Evolutionary conservation across 352 stramenopile species (phyloP).

Genomic region (Pythium myriotylum): DNA sequence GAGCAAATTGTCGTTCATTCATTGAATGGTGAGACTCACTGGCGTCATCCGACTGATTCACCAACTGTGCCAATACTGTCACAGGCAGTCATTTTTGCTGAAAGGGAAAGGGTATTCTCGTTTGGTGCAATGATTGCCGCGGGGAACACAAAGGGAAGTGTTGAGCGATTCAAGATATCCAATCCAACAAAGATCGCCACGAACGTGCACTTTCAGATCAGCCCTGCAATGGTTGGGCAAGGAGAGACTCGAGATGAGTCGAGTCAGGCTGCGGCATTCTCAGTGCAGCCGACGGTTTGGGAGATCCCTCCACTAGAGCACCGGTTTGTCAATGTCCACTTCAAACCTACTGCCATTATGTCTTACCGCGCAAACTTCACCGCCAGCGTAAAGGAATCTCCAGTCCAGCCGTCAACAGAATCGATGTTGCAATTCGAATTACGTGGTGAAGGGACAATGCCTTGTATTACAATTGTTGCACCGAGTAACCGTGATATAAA

Average conservation of each 20-base stretch:
- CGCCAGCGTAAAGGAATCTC: slow-evolving; percentile 84
- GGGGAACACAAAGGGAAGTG: slow-evolving; percentile 66
- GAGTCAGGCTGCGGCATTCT: slow-evolving; percentile 51
- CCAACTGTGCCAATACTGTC: slow-evolving; percentile 25
- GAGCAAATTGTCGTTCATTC: slow-evolving; percentile 92
- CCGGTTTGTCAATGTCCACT: slow-evolving; percentile 94
- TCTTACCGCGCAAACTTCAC: slow-evolving; percentile 82
- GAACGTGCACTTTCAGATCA: slow-evolving; percentile 84
- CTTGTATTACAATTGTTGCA: slow-evolving; percentile 89
- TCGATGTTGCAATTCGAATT: slow-evolving; percentile 89
- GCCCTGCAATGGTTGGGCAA: neutral
- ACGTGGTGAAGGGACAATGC: slow-evolving; percentile 91
- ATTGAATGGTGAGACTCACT: slow-evolving; percentile 34
- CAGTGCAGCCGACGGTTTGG: slow-evolving; percentile 88
- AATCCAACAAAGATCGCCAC: slow-evolving; percentile 96
- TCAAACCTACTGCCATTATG: slow-evolving; percentile 88
- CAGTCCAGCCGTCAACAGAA: slow-evolving; percentile 32
- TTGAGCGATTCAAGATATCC: slow-evolving; percentile 94
- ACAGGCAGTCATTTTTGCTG: slow-evolving; percentile 78
- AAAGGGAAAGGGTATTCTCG: slow-evolving; percentile 86
- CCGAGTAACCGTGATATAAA: slow-evolving; percentile 64
- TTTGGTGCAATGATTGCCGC: slow-evolving; percentile 86
- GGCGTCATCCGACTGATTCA: slow-evolving; percentile 25
- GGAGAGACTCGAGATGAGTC: neutral
- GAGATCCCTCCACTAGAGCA: slow-evolving; percentile 95